Percentiles rank a stretch among this genome's conserved stretches.
Conservation (phyloP, 805 yeast species). For the Ogataea minuta region DNA sequence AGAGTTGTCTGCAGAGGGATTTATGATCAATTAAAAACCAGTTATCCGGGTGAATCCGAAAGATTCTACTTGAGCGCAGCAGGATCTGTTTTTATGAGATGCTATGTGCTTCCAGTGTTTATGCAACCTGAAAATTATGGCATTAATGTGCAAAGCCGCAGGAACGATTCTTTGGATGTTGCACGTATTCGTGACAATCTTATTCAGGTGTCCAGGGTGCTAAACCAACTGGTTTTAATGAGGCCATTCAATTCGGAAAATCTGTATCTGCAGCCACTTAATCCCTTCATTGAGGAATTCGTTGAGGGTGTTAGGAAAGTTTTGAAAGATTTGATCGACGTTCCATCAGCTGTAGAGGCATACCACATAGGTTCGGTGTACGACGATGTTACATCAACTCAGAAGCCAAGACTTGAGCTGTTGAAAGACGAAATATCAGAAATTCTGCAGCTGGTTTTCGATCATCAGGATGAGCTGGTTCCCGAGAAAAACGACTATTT, state of each 20-base stretch:
- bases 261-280: slow-evolving; percentile 74
- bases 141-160: slow-evolving; percentile 31
- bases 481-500: slow-evolving; percentile 49
- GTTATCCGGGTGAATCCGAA: slow-evolving; percentile 58
- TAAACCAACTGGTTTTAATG: slow-evolving; percentile 67
- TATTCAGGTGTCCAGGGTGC: slow-evolving; percentile 51
- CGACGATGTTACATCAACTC: slow-evolving; percentile 59
- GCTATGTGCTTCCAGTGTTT: slow-evolving; percentile 48
- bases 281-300: slow-evolving; percentile 61
- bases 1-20: slow-evolving; percentile 51
- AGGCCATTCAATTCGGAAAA: slow-evolving; percentile 60
- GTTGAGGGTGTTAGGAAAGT: slow-evolving; percentile 45
- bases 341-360: slow-evolving; percentile 55
- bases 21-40: slow-evolving; percentile 29
- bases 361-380: slow-evolving; percentile 58
- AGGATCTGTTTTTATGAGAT: slow-evolving; percentile 61
- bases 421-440: slow-evolving; percentile 44
- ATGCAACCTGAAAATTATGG: slow-evolving; percentile 59
- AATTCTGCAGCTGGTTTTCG: slow-evolving; percentile 41
- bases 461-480: slow-evolving; percentile 42
- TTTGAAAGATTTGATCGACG: slow-evolving; percentile 47
- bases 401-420: slow-evolving; percentile 45
- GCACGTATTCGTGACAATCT: slow-evolving; percentile 47
- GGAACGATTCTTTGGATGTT: slow-evolving; percentile 27
- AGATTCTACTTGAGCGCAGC: slow-evolving; percentile 62